Percentiles rank a stretch among this genome's conserved stretches.
phyloP scores from a whole-genome alignment of 768 basidiomycete species.

The Mycena amicta region DNA sequence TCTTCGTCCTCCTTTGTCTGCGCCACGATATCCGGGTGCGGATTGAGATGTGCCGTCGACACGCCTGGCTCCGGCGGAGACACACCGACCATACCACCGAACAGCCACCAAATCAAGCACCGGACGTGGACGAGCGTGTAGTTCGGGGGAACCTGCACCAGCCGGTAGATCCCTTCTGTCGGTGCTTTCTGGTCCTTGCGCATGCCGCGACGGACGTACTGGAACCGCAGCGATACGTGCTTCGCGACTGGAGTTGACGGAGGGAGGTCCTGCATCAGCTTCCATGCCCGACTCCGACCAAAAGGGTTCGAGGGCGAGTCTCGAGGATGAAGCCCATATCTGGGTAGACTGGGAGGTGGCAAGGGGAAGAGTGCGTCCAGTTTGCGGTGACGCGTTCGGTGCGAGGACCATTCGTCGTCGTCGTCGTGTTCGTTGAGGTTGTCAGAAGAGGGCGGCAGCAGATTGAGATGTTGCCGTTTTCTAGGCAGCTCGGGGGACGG shows the following conservation, averaged over 20 bases:
- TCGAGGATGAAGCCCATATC: constrained; percentile 45
- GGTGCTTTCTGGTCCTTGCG: not conserved
- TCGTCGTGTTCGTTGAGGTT: not conserved
- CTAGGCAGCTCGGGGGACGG: constrained; percentile 9
- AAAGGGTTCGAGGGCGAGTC: constrained; percentile 78
- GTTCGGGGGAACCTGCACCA: constrained; percentile 70
- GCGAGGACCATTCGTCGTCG: too few relatives aligned
- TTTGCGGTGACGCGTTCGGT: too few relatives aligned
- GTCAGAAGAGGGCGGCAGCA: not conserved
- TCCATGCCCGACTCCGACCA: constrained; percentile 52
- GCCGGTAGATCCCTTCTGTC: constrained; percentile 52
- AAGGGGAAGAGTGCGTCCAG: too few relatives aligned
- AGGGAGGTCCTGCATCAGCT: constrained; percentile 42
- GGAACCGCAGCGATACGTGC: constrained; percentile 56
- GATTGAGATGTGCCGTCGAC: not conserved
- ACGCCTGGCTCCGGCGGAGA: constrained; percentile 7
- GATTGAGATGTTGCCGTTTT: constrained; percentile 10
- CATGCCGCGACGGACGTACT: constrained; percentile 16
- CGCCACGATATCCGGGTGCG: not conserved
- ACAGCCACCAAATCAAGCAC: constrained; percentile 63
- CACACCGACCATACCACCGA: constrained; percentile 37
- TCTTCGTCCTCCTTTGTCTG: constrained; percentile 26
- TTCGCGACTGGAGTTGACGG: constrained; percentile 53
- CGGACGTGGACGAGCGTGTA: constrained; percentile 71
- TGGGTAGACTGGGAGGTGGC: constrained; percentile 31